A percentile compares a stretch with the other conserved stretches of the same genome.
Conservation (phyloP, 2,329 filamentous ascomycete species). For the Colletotrichum noveboracense region DNA sequence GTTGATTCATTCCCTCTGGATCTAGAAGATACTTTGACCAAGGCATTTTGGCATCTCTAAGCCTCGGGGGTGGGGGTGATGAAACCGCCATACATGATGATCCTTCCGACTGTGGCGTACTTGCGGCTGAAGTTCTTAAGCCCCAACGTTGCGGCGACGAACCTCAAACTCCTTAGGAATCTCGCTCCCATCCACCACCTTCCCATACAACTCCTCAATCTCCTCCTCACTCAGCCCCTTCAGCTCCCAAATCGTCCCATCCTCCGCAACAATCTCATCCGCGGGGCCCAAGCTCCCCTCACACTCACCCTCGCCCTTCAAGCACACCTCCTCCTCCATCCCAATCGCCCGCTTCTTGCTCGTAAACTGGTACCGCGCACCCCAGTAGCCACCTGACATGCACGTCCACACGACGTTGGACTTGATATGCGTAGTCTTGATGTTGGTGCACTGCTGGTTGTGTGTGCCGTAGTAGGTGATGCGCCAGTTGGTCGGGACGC, state of each 20-base stretch:
- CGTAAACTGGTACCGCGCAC: background rate
- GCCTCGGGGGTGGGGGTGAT: too few species aligned
- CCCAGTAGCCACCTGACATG: background rate
- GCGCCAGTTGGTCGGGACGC: background rate
- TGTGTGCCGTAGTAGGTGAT: background rate
- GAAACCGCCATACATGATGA: too few species aligned
- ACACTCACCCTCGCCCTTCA: background rate
- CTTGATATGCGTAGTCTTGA: background rate
- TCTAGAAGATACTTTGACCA: too few species aligned
- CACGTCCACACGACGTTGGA: background rate
- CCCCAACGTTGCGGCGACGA: background rate
- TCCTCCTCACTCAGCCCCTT: background rate
- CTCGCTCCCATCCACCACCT: background rate
- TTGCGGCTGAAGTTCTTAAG: background rate
- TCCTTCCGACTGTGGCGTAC: too few species aligned
- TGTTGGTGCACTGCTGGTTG: background rate
- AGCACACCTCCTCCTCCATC: background rate
- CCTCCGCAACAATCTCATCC: background rate
- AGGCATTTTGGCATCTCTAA: too few species aligned
- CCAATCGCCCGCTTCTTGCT: background rate
- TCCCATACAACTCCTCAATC: background rate
- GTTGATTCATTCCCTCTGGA: too few species aligned
- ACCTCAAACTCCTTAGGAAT: background rate
- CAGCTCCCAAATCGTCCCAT: background rate
- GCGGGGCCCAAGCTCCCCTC: background rate